A percentile compares a stretch with the other conserved stretches of the same genome.
Evolutionary conservation across 306 rosid species (phyloP).

Genomic region (Lathyrus sativus): DNA sequence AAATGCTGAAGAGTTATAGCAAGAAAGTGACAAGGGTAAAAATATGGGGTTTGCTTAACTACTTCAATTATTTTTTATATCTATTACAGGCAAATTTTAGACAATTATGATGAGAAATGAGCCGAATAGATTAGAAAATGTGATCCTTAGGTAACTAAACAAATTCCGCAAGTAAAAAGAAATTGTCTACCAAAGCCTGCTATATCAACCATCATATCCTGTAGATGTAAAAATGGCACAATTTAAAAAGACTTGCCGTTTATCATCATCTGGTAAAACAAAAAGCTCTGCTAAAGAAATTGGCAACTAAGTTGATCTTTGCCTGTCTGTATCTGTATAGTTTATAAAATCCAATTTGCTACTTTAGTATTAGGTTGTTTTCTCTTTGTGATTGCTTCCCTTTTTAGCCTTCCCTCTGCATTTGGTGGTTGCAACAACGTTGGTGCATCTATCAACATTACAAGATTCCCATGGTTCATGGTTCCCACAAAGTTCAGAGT

Average conservation of each 20-base stretch:
- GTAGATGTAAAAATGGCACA: conserved; percentile 31
- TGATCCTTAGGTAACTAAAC: conserved; percentile 27
- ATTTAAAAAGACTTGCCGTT: conserved; percentile 40
- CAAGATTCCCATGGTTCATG: conserved; percentile 38
- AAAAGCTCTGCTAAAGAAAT: conserved; percentile 60
- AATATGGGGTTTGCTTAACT: neutral
- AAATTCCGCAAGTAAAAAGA: conserved; percentile 36
- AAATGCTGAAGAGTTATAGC: neutral
- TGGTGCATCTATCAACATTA: conserved; percentile 42
- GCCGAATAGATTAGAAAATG: neutral
- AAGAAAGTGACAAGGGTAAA: neutral
- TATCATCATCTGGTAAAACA: conserved; percentile 60
- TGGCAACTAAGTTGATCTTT: conserved; percentile 50
- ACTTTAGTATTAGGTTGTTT: conserved; percentile 43
- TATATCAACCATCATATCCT: conserved; percentile 15
- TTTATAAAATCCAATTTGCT: conserved; percentile 36
- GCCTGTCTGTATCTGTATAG: conserved; percentile 52
- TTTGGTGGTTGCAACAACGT: conserved; percentile 43
- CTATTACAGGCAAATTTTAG: conserved; percentile 32
- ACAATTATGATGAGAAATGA: conserved; percentile 20
- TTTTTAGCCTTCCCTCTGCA: conserved; percentile 53
- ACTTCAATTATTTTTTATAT: conserved; percentile 23
- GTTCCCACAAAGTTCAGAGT: conserved; percentile 42
- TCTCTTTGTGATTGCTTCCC: conserved; percentile 54
- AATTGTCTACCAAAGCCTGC: conserved; percentile 48